Percentiles rank a stretch among this genome's conserved stretches.
phyloP scores from a whole-genome alignment of 345 rosid species.

The Acer campestre region DNA sequence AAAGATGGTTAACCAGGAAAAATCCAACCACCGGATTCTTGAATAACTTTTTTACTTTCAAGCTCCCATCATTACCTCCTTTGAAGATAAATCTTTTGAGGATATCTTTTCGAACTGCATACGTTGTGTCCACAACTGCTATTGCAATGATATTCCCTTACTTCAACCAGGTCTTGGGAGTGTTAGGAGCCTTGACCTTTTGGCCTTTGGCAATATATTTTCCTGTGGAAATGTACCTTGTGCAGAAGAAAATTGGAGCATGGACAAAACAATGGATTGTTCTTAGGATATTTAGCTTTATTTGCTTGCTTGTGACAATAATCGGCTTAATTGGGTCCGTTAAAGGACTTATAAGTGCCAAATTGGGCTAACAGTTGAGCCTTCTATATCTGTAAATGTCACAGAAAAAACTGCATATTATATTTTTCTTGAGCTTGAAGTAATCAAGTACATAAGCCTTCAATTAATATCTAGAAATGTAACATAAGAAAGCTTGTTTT shows the following conservation, averaged over 20 bases:
- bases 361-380: too few relatives aligned
- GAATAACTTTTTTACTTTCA: conserved; percentile 37
- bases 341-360: too few relatives aligned
- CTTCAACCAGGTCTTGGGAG: conserved; percentile 60
- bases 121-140: conserved; percentile 45
- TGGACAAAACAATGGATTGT: conserved; percentile 58
- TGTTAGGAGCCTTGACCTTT: conserved; percentile 64
- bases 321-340: conserved; percentile 46
- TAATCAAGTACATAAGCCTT: too few relatives aligned
- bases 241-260: conserved; percentile 46
- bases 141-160: conserved; percentile 59
- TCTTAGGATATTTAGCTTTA: conserved; percentile 52
- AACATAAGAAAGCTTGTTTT: too few relatives aligned
- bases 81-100: conserved; percentile 38
- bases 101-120: conserved; percentile 48
- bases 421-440: too few relatives aligned
- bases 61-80: conserved; percentile 33
- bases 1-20: conserved; percentile 47
- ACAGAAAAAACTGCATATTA: too few relatives aligned
- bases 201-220: conserved; percentile 71
- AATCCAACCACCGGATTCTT: conserved; percentile 44
- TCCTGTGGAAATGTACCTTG: conserved; percentile 68
- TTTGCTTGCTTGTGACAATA: conserved; percentile 43
- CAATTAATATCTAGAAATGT: too few relatives aligned
- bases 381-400: too few relatives aligned